Base-by-base conservation (phyloP, 768 basidiomycete species). In the Boletus barrowsii region DNA sequence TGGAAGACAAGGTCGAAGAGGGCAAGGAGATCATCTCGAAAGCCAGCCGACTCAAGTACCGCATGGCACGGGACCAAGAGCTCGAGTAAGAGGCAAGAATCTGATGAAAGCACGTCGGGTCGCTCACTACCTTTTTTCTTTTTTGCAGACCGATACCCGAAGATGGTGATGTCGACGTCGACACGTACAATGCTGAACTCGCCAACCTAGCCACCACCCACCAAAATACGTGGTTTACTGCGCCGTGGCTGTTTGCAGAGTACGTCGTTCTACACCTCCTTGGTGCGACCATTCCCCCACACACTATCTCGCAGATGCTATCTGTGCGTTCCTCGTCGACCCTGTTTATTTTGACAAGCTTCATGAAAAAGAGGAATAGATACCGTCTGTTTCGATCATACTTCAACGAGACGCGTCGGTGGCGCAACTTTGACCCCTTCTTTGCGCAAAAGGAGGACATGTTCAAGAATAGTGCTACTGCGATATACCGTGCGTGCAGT, bases 221-320 rank as follows among this genome's bases (percentile, higher is more conserved):
- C 4, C 75, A 78, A 62, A 79, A 85, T 55, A 89, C 87, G 0
- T 99, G 96, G 96, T 93, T 92, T 66, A 88, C 83, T 9, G 84
- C 90, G 6, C 92, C 94, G 2, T 99, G 96, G 96, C 78, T 99
- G n/a, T 98, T 79, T 68, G 93, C 93, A 53, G 96, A 98, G 87
- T 97, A 75, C 60, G 88, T 68, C 41, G 4, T 46, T 42, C 39
- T 29, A 29, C 2, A 29, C 29, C 8, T 8, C 29, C 8, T 29
- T 8, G 29, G 29, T 9, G 29, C 29, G 29, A 29, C 29, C 29
- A 29, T 9, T 29, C 29, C 29, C 29, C 29, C 29, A 9, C 29
- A 29, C 9, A 29, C 29, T 29, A 29, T 9, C 29, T 29, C 8
- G 29, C 56, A 90, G 88, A 68, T 90, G 88, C 56, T 90, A 90